These are phyloP conservation scores for Macrophomina phaseolina DNA, from an alignment of 2,329 filamentous ascomycete genomes.

Conservation along the genomic window DNA sequence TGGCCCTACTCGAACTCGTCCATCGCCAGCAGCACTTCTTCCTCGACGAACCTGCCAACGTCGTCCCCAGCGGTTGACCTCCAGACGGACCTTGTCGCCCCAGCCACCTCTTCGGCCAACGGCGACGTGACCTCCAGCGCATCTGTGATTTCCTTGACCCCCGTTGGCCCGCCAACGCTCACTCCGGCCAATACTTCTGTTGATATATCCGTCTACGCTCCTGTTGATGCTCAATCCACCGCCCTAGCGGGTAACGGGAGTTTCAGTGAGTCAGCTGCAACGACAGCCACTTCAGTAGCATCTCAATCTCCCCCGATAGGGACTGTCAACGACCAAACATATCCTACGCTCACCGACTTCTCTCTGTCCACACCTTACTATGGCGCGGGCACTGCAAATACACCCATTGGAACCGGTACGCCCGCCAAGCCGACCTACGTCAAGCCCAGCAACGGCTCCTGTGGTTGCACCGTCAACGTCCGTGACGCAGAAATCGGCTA, in stretches of 20 bases:
- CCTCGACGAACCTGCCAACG: neutral
- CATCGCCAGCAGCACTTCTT: neutral
- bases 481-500: slow-evolving; percentile 41
- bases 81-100: neutral
- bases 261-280: neutral
- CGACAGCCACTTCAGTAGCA: neutral
- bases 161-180: neutral
- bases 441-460: slow-evolving; percentile 23
- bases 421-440: neutral
- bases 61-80: neutral
- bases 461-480: slow-evolving; percentile 42
- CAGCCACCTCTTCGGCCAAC: neutral
- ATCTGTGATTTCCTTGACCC: neutral
- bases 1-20: slow-evolving; percentile 19
- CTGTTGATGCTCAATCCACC: neutral
- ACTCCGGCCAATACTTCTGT: neutral
- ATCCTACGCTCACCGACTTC: slow-evolving; percentile 7
- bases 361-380: neutral
- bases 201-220: neutral
- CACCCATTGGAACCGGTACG: neutral
- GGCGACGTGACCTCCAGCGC: neutral
- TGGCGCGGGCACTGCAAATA: neutral
- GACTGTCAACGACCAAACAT: neutral
- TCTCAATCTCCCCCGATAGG: neutral
- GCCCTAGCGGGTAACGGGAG: neutral